Conservation (phyloP, 2,329 filamentous ascomycete species). For the Venturia nashicola region DNA sequence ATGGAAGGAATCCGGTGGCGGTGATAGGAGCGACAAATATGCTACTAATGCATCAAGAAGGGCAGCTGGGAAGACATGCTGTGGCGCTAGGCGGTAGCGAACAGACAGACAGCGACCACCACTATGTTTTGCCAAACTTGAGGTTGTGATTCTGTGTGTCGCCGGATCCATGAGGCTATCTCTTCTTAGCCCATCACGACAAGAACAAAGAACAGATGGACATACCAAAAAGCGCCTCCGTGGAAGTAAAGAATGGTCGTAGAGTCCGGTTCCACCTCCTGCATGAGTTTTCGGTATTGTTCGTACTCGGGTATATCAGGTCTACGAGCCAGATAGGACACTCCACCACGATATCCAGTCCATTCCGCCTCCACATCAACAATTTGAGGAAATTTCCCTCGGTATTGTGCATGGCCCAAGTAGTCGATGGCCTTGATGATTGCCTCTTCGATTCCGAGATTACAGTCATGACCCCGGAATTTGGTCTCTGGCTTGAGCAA, state of each 20-base stretch:
- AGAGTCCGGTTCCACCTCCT: conserved; percentile 45
- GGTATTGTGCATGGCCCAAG: conserved; percentile 28
- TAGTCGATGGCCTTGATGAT: conserved; percentile 46
- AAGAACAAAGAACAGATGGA: not conserved
- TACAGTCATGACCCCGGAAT: not conserved
- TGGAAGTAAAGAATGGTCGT: conserved; percentile 61
- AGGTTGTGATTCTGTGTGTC: conserved; percentile 48
- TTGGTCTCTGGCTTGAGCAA: not conserved
- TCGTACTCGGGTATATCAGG: conserved; percentile 48
- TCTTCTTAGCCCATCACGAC: not conserved
- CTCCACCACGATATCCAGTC: conserved; percentile 55
- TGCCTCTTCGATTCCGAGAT: conserved; percentile 25
- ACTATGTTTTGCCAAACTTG: conserved; percentile 52
- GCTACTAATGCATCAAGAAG: conserved; percentile 60
- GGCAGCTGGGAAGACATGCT: conserved; percentile 61
- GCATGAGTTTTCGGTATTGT: conserved; percentile 55
- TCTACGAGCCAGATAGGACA: conserved; percentile 35
- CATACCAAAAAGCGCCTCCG: conserved; percentile 55
- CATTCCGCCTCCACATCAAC: conserved; percentile 57
- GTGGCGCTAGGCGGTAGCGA: conserved; percentile 62
- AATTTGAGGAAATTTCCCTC: conserved; percentile 38
- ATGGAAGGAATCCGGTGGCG: conserved; percentile 57
- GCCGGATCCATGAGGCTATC: conserved; percentile 50
- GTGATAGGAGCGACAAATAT: conserved; percentile 62
- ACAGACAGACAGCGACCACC: conserved; percentile 59